phyloP scores from a whole-genome alignment of 2,329 filamentous ascomycete species.

The Venturia asperata region DNA sequence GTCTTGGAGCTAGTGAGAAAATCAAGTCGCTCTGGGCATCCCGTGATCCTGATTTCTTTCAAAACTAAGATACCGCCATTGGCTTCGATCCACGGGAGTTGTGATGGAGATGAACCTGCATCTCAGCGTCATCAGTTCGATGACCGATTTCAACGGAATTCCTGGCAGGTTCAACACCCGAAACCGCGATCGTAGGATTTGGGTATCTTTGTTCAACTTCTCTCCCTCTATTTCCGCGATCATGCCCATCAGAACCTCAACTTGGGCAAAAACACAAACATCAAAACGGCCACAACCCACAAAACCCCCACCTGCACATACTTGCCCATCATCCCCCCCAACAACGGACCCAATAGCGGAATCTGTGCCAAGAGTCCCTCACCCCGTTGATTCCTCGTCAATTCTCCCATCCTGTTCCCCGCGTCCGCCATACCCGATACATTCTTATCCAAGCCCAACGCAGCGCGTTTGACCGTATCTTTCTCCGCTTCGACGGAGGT shows the following conservation, averaged over 20 bases:
- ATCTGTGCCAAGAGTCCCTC: slow-evolving; percentile 58
- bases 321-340: slow-evolving; percentile 66
- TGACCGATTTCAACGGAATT: neutral
- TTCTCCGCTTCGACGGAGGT: slow-evolving; percentile 66
- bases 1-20: too few relatives aligned
- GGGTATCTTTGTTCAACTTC: neutral
- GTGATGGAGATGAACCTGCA: too few relatives aligned
- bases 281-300: slow-evolving; percentile 66
- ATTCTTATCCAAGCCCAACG: slow-evolving; percentile 69
- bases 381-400: slow-evolving; percentile 77
- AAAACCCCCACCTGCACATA: slow-evolving; percentile 78
- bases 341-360: neutral
- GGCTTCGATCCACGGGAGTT: neutral
- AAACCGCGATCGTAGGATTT: neutral
- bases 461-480: slow-evolving; percentile 62
- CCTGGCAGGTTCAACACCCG: neutral
- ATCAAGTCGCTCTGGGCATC: too few relatives aligned
- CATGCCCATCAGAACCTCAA: slow-evolving; percentile 66
- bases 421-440: slow-evolving; percentile 69
- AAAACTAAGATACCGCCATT: too few relatives aligned
- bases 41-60: too few relatives aligned
- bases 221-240: neutral
- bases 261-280: slow-evolving; percentile 85
- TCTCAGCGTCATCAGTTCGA: neutral
- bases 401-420: slow-evolving; percentile 65